phyloP scores from a whole-genome alignment of 495 filamentous ascomycete genomes.

The Paragyromitra xinjiangensis region DNA sequence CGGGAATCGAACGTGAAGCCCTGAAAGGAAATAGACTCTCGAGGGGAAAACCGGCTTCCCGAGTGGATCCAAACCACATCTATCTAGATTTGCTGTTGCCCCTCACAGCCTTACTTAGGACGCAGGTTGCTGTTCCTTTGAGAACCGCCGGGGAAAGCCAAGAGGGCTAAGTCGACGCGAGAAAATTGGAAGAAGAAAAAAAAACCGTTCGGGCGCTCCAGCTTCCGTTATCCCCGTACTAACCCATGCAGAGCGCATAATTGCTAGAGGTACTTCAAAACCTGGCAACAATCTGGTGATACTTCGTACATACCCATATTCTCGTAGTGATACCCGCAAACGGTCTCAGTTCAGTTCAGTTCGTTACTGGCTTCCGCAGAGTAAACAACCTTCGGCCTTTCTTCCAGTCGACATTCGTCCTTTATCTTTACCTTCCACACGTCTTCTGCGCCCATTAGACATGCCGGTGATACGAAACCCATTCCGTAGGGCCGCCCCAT shows the following conservation, averaged over 20 bases:
- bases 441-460: constrained; percentile 7
- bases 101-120: constrained; percentile 4
- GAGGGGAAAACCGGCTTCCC: background rate
- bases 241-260: constrained; percentile 28
- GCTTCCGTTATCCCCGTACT: constrained; percentile 43
- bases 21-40: too few relatives aligned
- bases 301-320: constrained; percentile 25
- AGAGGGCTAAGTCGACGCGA: constrained; percentile 23
- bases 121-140: background rate
- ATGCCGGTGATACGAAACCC: constrained; percentile 58
- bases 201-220: constrained; percentile 32
- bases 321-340: constrained; percentile 10
- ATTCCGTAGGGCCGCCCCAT: constrained; percentile 52
- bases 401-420: constrained; percentile 6
- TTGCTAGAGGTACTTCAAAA: constrained; percentile 10
- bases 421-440: constrained; percentile 22
- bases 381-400: constrained; percentile 30
- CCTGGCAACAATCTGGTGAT: constrained; percentile 47
- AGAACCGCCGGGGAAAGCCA: constrained; percentile 20
- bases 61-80: constrained; percentile 4
- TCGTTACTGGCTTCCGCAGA: background rate
- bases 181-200: constrained; percentile 7
- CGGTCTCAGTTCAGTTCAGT: constrained; percentile 12
- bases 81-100: background rate
- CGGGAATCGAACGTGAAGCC: background rate